Conservation (phyloP, 176 grass and related monocot genomes). For the Carex parvula region DNA sequence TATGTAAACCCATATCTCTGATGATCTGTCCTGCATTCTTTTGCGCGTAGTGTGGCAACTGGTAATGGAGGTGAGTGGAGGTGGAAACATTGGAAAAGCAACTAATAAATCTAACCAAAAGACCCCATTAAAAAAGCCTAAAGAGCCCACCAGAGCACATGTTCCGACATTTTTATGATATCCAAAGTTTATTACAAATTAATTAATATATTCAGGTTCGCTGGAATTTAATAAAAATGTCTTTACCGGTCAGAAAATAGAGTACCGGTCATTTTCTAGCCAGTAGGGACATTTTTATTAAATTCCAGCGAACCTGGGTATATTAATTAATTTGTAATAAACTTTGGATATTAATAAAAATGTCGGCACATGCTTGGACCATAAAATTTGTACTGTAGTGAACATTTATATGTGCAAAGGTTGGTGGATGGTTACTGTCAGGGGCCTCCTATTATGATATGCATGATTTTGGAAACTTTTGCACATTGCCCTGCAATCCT, state of each 20-base stretch:
- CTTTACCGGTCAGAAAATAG: no score
- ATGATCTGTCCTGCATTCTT: neutral
- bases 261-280: no score
- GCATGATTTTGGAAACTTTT: conserved; percentile 5
- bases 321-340: no score
- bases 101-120: neutral
- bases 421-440: conserved; percentile 15
- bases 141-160: conserved; percentile 18
- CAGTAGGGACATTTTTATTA: no score
- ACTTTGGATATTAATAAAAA: no score
- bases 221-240: no score
- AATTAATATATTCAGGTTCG: no score
- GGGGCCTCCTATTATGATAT: conserved; percentile 20
- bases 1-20: neutral
- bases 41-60: neutral
- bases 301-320: no score
- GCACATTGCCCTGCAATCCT: neutral
- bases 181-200: no score
- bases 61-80: neutral
- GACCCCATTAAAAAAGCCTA: neutral
- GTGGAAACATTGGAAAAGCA: conserved; percentile 18
- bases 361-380: conserved; percentile 20
- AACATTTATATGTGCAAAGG: conserved; percentile 19
- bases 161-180: neutral
- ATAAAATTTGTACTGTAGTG: neutral